phyloP scores from a whole-genome alignment of 2,329 filamentous ascomycete genomes.

The Lasiodiplodia hormozganensis region DNA sequence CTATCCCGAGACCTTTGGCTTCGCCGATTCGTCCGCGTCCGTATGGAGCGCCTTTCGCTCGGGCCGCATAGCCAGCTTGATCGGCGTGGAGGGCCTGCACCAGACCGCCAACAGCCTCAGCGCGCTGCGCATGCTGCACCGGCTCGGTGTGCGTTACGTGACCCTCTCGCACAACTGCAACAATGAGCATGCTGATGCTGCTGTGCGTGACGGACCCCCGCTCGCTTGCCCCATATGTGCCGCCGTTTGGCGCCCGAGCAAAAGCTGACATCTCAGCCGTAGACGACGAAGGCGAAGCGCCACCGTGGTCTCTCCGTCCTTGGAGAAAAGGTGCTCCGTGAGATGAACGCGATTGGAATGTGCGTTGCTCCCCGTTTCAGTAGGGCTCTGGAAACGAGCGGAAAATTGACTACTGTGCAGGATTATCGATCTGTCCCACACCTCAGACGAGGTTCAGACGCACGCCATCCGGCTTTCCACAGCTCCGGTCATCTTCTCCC shows the following conservation, averaged over 20 bases:
- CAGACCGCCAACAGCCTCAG: slow-evolving; percentile 87
- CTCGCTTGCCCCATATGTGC: slow-evolving; percentile 31
- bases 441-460: slow-evolving; percentile 79
- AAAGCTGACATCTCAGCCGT: too few species aligned
- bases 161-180: slow-evolving; percentile 97
- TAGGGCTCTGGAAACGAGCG: slow-evolving; percentile 65
- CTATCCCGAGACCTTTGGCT: slow-evolving; percentile 75
- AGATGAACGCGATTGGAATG: slow-evolving; percentile 73
- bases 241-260: too few species aligned
- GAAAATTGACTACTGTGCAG: too few species aligned
- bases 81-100: slow-evolving; percentile 73
- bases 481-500: slow-evolving; percentile 81
- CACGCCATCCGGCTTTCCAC: slow-evolving; percentile 72
- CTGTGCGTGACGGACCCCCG: slow-evolving; percentile 61
- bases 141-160: slow-evolving; percentile 84
- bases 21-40: slow-evolving; percentile 63
- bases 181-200: slow-evolving; percentile 87
- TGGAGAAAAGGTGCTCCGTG: slow-evolving; percentile 55
- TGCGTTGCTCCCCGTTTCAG: slow-evolving; percentile 57
- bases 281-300: slow-evolving; percentile 31
- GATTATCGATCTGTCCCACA: slow-evolving; percentile 77
- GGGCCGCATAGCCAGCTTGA: slow-evolving; percentile 42
- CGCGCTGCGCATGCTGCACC: slow-evolving; percentile 76
- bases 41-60: slow-evolving; percentile 62
- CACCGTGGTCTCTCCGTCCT: slow-evolving; percentile 60